A percentile compares a stretch with the other conserved stretches of the same genome.
phyloP scores from a whole-genome alignment of 2,329 filamentous ascomycete genomes.

The Myriosclerotinia curreyana region DNA sequence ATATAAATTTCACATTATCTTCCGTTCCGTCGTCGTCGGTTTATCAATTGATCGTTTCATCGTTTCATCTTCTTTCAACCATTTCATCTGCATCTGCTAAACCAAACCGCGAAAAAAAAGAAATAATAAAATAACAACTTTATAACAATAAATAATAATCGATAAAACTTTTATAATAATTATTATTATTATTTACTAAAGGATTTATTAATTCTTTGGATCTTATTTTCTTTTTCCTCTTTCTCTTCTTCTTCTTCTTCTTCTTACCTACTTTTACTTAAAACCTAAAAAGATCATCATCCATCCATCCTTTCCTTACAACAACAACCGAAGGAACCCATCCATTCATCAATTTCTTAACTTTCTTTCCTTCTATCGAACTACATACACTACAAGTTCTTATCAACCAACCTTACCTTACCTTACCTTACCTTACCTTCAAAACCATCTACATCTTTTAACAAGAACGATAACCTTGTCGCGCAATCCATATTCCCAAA shows the following conservation, averaged over 20 bases:
- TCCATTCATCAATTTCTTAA: not conserved
- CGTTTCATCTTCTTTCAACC: not conserved
- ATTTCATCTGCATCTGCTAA: not conserved
- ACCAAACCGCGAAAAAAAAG: too few relatives aligned
- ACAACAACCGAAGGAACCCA: too few relatives aligned
- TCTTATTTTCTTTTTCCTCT: not conserved
- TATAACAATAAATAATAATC: too few relatives aligned
- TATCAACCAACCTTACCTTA: not conserved
- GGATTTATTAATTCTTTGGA: not conserved
- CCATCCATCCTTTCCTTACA: too few relatives aligned
- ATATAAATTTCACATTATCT: constrained; percentile 9
- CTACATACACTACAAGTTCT: too few relatives aligned
- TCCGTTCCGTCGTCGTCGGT: constrained; percentile 13
- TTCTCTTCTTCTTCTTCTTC: not conserved
- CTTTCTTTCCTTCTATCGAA: too few relatives aligned
- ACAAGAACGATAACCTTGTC: constrained; percentile 19
- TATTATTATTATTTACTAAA: too few relatives aligned
- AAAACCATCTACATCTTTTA: constrained; percentile 1
- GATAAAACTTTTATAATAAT: too few relatives aligned
- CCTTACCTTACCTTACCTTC: constrained; percentile 5
- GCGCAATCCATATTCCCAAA: constrained; percentile 15
- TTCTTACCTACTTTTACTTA: too few relatives aligned
- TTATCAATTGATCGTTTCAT: constrained; percentile 13
- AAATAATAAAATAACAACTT: not conserved
- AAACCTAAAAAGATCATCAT: too few relatives aligned